Percentiles rank a stretch among this genome's conserved stretches.
Evolutionary conservation across 2,329 filamentous ascomycete genomes (phyloP).

Genomic region (Penicillium sp.): DNA sequence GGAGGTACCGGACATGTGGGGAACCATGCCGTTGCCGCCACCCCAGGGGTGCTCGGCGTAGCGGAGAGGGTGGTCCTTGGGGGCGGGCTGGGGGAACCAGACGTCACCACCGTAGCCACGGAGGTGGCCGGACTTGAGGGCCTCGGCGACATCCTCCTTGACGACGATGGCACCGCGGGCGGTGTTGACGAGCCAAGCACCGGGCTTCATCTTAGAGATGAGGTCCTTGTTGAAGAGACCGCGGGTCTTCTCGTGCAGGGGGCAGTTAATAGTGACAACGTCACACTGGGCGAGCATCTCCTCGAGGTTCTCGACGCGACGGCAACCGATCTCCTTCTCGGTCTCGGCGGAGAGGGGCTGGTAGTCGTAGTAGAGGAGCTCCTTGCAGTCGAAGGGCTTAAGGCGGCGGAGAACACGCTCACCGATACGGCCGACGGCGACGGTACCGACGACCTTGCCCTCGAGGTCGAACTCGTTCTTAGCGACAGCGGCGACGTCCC

Average conservation of each 20-base stretch:
- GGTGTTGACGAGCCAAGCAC: conserved; percentile 96
- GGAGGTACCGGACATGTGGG: conserved; percentile 98
- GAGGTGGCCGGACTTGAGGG: conserved; percentile 80
- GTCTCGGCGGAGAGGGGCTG: conserved; percentile 82
- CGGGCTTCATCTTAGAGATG: conserved; percentile 98
- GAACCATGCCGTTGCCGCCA: conserved; percentile 97
- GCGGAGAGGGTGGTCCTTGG: conserved; percentile 87
- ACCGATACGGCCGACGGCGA: conserved; percentile 94
- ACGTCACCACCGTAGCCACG: conserved; percentile 51
- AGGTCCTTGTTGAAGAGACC: conserved; percentile 98
- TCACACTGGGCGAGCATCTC: conserved; percentile 94
- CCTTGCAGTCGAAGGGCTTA: conserved; percentile 98
- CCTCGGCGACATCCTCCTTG: conserved; percentile 96
- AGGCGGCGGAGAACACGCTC: conserved; percentile 95
- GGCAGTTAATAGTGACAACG: conserved; percentile 99
- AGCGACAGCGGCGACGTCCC: conserved; percentile 92
- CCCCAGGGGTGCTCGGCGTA: conserved; percentile 92
- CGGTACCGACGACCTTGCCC: conserved; percentile 95
- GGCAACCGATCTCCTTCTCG: conserved; percentile 94
- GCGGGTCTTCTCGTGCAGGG: conserved; percentile 94
- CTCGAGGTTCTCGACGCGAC: conserved; percentile 83
- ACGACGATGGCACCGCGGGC: conserved; percentile 98
- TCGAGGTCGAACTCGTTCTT: conserved; percentile 99
- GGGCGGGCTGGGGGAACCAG: conserved; percentile 97
- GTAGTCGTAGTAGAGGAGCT: conserved; percentile 99